Percentiles rank a stretch among this genome's conserved stretches.
phyloP scores from a whole-genome alignment of 306 rosid genomes.

The Trifolium subterraneum region DNA sequence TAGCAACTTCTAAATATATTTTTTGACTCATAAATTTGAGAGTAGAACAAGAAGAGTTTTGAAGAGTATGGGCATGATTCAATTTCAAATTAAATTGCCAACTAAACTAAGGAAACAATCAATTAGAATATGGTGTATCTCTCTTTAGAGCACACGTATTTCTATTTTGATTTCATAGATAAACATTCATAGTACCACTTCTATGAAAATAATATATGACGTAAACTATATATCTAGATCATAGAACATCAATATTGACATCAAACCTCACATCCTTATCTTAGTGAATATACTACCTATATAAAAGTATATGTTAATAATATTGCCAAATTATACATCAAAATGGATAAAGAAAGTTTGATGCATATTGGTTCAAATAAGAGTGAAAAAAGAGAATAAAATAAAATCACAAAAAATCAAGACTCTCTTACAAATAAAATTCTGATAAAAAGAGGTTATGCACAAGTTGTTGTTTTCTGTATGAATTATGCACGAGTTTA shows the following conservation, averaged over 20 bases:
- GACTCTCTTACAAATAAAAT: neutral
- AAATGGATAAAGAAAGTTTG: too few species aligned
- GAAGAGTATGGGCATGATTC: constrained; percentile 6
- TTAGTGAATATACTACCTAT: neutral
- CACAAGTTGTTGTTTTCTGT: too few species aligned
- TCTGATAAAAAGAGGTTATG: neutral
- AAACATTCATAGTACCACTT: neutral
- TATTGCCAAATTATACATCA: too few species aligned
- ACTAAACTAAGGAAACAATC: neutral
- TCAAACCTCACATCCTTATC: constrained; percentile 14
- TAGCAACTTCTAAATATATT: neutral
- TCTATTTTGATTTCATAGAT: neutral
- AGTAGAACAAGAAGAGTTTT: neutral
- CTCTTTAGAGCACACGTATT: neutral
- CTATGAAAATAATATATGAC: neutral
- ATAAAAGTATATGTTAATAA: too few species aligned
- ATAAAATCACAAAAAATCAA: neutral
- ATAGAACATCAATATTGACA: neutral
- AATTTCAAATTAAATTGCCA: neutral
- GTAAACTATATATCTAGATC: constrained; percentile 18
- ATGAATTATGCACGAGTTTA: too few species aligned
- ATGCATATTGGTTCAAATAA: neutral
- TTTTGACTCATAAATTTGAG: neutral
- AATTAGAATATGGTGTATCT: constrained; percentile 1
- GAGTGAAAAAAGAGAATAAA: too few species aligned